phyloP scores from a whole-genome alignment of 2,329 filamentous ascomycete species.

The Botryotinia narcissicola region DNA sequence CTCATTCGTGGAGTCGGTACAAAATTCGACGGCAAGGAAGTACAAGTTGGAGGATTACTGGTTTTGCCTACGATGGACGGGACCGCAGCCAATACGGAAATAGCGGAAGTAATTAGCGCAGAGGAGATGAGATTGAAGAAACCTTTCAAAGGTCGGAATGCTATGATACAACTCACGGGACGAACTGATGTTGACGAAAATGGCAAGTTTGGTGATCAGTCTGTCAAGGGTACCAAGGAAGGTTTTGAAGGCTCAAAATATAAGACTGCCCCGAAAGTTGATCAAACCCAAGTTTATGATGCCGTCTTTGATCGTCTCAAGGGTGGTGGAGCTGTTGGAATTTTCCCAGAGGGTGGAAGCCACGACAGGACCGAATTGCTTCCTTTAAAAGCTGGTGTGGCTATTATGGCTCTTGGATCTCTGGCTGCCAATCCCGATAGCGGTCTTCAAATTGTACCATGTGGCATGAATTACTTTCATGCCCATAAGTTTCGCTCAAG shows the following conservation, averaged over 20 bases:
- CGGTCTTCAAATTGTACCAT: constrained; percentile 89
- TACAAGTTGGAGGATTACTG: constrained; percentile 76
- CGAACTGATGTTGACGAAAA: constrained; percentile 68
- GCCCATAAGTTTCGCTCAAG: constrained; percentile 97
- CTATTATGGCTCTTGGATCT: constrained; percentile 94
- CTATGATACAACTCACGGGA: constrained; percentile 79
- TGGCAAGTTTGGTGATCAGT: constrained; percentile 40
- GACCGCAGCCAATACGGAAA: constrained; percentile 73
- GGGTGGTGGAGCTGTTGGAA: constrained; percentile 84
- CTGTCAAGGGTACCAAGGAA: constrained; percentile 23
- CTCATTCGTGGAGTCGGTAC: constrained; percentile 66
- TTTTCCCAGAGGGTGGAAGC: constrained; percentile 95
- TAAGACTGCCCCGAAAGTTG: constrained; percentile 87
- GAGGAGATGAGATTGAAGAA: constrained; percentile 86
- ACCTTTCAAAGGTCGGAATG: constrained; percentile 73
- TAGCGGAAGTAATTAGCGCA: constrained; percentile 74
- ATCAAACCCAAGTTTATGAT: constrained; percentile 90
- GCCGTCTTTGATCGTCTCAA: constrained; percentile 82
- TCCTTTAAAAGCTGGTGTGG: constrained; percentile 88
- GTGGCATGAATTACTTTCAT: constrained; percentile 99
- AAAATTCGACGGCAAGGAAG: constrained; percentile 71
- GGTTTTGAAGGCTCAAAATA: constrained; percentile 76
- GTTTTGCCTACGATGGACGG: constrained; percentile 84
- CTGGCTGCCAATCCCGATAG: constrained; percentile 75
- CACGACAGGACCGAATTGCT: constrained; percentile 91